Conservation (phyloP, 441 rosid species). For the Gossypium schwendimanii region DNA sequence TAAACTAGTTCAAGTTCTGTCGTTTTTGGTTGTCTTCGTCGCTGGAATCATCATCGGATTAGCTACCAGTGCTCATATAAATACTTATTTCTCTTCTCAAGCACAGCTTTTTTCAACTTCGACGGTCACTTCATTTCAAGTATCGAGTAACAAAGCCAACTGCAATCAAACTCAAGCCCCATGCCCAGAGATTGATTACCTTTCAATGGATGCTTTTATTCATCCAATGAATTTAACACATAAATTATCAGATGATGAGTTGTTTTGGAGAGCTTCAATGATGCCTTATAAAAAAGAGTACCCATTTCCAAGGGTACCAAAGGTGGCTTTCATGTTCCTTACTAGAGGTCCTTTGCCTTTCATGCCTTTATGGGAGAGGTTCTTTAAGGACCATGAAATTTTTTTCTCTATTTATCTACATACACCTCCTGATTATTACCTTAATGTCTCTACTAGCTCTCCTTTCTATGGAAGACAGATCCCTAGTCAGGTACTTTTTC, state of each 20-base stretch:
- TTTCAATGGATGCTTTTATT: constrained; percentile 37
- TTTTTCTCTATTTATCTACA: constrained; percentile 65
- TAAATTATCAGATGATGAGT: constrained; percentile 53
- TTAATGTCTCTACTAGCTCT: constrained; percentile 53
- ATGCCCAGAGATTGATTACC: constrained; percentile 35
- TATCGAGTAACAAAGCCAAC: constrained; percentile 17
- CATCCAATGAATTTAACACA: constrained; percentile 47
- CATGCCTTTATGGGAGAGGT: constrained; percentile 89
- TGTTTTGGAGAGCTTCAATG: constrained; percentile 88
- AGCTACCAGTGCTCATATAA: constrained; percentile 59
- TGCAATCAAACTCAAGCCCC: constrained; percentile 24
- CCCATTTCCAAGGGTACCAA: constrained; percentile 61
- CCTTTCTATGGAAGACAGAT: constrained; percentile 65
- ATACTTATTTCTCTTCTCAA: constrained; percentile 50
- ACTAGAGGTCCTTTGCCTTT: constrained; percentile 81
- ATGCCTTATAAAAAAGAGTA: constrained; percentile 49
- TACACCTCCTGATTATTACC: constrained; percentile 42
- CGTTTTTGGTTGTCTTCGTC: constrained; percentile 63
- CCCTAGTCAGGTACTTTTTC: constrained; percentile 63
- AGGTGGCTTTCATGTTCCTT: constrained; percentile 85
- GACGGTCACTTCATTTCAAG: constrained; percentile 9
- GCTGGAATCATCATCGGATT: constrained; percentile 83
- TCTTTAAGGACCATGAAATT: constrained; percentile 58
- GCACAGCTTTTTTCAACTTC: constrained; percentile 32
- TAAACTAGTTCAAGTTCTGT: constrained; percentile 59